Evolutionary conservation across 805 yeast genomes (phyloP).

Genomic region (Suhomyces kilbournensis): DNA sequence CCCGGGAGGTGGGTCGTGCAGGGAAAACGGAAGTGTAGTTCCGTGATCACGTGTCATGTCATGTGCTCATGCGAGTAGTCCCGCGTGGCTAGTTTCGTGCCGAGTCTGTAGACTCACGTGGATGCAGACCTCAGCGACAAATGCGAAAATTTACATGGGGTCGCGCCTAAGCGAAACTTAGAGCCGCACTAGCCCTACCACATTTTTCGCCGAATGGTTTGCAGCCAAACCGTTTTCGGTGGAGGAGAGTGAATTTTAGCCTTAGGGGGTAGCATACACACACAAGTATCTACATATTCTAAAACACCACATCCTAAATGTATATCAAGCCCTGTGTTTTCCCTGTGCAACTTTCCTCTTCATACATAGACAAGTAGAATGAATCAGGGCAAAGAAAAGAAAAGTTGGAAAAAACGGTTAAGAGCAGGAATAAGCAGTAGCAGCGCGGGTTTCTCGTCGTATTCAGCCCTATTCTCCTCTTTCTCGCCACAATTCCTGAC

Average conservation of each 20-base stretch:
- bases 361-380: not conserved
- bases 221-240: not conserved
- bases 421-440: not conserved
- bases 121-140: not conserved
- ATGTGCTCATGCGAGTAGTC: not conserved
- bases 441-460: not conserved
- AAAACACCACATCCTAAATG: not conserved
- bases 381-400: not conserved
- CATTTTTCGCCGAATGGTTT: not conserved
- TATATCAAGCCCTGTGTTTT: not conserved
- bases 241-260: not conserved
- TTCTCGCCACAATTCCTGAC: not conserved
- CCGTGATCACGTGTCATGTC: not conserved
- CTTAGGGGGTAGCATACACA: not conserved
- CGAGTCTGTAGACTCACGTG: not conserved
- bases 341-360: not conserved
- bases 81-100: not conserved
- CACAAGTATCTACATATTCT: not conserved
- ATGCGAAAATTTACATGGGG: too few species aligned
- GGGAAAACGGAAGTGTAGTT: constrained; percentile 3
- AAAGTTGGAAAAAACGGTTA: not conserved
- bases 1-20: constrained; percentile 7
- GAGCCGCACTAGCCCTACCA: not conserved
- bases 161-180: not conserved
- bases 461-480: not conserved